phyloP scores from a whole-genome alignment of 2,329 filamentous ascomycete species.

The Clonostachys rhizophaga region DNA sequence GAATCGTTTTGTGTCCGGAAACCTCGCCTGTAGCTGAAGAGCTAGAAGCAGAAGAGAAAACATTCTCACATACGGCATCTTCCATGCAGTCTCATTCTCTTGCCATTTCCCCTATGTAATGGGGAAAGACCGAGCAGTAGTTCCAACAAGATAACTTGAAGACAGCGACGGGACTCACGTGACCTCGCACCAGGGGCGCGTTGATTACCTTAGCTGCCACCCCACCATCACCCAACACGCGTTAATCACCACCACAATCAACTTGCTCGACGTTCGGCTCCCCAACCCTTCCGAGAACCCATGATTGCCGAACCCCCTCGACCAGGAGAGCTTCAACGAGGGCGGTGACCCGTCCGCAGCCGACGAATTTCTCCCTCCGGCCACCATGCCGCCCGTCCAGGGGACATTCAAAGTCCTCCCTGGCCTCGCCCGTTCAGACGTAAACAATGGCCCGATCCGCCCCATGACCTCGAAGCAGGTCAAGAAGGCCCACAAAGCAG shows the following conservation, averaged over 20 bases:
- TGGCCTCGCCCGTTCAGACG: constrained; percentile 7
- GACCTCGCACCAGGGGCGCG: constrained; percentile 6
- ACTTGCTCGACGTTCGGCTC: no score
- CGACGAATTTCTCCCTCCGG: neutral
- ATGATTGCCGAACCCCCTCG: neutral
- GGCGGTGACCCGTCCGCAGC: neutral
- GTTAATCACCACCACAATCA: neutral
- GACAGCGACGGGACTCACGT: constrained; percentile 3
- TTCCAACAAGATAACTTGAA: no score
- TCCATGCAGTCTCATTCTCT: no score
- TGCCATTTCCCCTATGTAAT: no score
- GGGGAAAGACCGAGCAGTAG: no score
- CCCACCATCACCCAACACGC: neutral
- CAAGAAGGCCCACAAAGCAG: constrained; percentile 27
- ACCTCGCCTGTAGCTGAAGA: no score
- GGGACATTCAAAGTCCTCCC: constrained; percentile 40
- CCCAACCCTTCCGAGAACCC: neutral
- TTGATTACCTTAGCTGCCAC: neutral
- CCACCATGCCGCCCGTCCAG: constrained; percentile 25
- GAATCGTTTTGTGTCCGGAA: no score
- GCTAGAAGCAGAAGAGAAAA: no score
- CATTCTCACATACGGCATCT: no score
- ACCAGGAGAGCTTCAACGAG: neutral
- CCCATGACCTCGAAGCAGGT: constrained; percentile 38
- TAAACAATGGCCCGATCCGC: constrained; percentile 5